Evolutionary conservation across 2,329 filamentous ascomycete species (phyloP), one percentile per base, ranked within the genome.

Genomic region (Fusarium mangiferae): DNA sequence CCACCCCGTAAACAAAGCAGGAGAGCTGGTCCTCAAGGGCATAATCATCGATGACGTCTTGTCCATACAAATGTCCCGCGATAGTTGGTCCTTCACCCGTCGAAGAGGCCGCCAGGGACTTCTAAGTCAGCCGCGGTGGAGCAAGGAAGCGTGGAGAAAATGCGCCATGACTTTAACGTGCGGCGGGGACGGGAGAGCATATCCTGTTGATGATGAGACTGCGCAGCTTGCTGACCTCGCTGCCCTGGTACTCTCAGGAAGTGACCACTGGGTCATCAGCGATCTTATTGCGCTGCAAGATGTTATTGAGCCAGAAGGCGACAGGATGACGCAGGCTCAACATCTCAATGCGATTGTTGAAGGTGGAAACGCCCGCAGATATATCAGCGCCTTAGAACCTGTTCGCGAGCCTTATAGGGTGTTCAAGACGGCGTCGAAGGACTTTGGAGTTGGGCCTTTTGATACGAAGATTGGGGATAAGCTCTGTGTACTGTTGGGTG

Each of bases 1-100:
- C 1, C 0, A 5, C 0, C 17, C 9, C 28, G 3, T 4, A 0
- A 4, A 1, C 0, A 15, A 45, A 3, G 9, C 6, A 20, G 22
- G 17, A 26, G 17, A 56, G 18, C 17, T 56, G 10, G 2, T 33
- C 5, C 38, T 45, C 7, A 30, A 24, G 2, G 54, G 38, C 0
- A 17, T 56, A 0, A 30, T 55, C 1, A 4, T 55, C 2, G 52
- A 55, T 12, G 7, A 9, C 0, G 2, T 55, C 2, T 2, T 3
- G 1, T 28, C 52, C 0, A 18, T n/a, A 26, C 26, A 26, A 6
- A 26, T 26, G 6, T 26, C 26, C 26, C 26, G 26, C 6, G 26
- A 26, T 26, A 26, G 26, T 26, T 26, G 26, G 26, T 26, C 26
- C 26, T 26, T 26, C 26, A 26, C 26, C 26, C 26, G 26, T 26